Conservation (phyloP, 2,329 filamentous ascomycete genomes). For the Xylogone sp. region DNA sequence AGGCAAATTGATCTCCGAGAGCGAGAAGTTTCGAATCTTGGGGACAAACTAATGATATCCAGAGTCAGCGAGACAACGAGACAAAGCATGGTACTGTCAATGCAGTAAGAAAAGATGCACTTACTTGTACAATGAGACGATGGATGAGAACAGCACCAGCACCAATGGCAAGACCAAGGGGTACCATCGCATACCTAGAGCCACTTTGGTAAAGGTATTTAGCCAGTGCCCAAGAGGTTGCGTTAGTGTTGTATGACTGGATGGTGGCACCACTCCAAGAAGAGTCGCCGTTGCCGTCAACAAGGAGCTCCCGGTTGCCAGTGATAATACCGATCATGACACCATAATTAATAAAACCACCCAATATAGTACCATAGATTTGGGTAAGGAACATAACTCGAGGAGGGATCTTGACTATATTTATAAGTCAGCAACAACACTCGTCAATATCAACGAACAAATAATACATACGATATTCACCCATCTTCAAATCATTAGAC, state of each 20-base stretch:
- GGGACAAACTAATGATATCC: slow-evolving; percentile 38
- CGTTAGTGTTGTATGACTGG: slow-evolving; percentile 42
- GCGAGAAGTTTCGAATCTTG: slow-evolving; percentile 37
- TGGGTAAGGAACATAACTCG: slow-evolving; percentile 42
- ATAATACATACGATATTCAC: slow-evolving; percentile 46
- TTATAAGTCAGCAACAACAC: slow-evolving; percentile 14
- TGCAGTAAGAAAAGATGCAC: slow-evolving; percentile 9
- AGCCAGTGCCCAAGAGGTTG: slow-evolving; percentile 44
- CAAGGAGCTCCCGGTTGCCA: slow-evolving; percentile 37
- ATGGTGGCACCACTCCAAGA: slow-evolving; percentile 46
- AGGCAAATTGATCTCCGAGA: slow-evolving; percentile 45
- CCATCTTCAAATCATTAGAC: slow-evolving; percentile 52
- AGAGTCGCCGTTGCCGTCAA: slow-evolving; percentile 37
- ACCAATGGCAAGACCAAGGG: slow-evolving; percentile 47
- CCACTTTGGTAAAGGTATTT: slow-evolving; percentile 47
- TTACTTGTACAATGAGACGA: slow-evolving; percentile 37
- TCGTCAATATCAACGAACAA: background rate
- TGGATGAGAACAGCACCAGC: slow-evolving; percentile 40
- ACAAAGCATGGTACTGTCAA: no score
- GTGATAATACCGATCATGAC: slow-evolving; percentile 42
- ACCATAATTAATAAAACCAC: slow-evolving; percentile 41
- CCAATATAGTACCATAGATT: slow-evolving; percentile 37
- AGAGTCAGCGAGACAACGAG: slow-evolving; percentile 2
- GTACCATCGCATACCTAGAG: slow-evolving; percentile 41
- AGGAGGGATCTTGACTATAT: slow-evolving; percentile 43